Base-by-base conservation (phyloP, 139 green algal species). In the Auxenochlorella pyrenoidosa region DNA sequence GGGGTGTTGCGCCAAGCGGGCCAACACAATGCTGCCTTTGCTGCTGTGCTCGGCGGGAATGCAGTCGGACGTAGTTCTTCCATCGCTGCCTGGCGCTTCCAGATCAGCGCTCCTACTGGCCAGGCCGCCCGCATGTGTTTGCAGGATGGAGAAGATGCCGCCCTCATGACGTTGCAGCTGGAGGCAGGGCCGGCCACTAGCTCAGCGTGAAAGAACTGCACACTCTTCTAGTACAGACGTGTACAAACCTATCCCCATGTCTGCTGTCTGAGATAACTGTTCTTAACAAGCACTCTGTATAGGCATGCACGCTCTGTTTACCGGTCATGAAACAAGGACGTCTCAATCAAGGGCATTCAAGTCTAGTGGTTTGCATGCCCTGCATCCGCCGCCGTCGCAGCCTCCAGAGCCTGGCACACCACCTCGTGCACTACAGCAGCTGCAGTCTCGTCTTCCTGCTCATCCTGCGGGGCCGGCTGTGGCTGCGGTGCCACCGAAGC, bases 81-180 rank as follows among this genome's bases (percentile, higher is more conserved):
- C 47, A 58, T 58, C 8, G 47, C 47, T 12, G 12, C 6, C 8
- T 12, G 47, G 12, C 12, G 47, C 47, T 58, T 58, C 47, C 47
- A 6, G 12, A 58, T 58, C 12, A n/a, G n/a, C 12, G 12, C 12
- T 12, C 47, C 47, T 58, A 12, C 47, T 12, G 6, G 47, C 59
- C 59, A 30, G 21, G 12, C 59, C 28, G 26, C 28, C 26, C 38
- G 36, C 6, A 6, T 38, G 54, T 65, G 44, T 32, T 2, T 71
- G 26, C 63, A 71, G 70, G 34, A 47, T 76, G 70, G 70, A 30
- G 80, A 85, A 16, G 80, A 85, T 72, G 80, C 80, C 0, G 60
- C 75, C 38, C 80, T 85, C 13, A 85, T 85, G 80, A 85, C 63
- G 60, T 40, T 85, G 26, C 26, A 34, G 24, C 79, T 84, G 79